phyloP scores from a whole-genome alignment of 768 basidiomycete species.

The Psilocybe subaeruginosa region DNA sequence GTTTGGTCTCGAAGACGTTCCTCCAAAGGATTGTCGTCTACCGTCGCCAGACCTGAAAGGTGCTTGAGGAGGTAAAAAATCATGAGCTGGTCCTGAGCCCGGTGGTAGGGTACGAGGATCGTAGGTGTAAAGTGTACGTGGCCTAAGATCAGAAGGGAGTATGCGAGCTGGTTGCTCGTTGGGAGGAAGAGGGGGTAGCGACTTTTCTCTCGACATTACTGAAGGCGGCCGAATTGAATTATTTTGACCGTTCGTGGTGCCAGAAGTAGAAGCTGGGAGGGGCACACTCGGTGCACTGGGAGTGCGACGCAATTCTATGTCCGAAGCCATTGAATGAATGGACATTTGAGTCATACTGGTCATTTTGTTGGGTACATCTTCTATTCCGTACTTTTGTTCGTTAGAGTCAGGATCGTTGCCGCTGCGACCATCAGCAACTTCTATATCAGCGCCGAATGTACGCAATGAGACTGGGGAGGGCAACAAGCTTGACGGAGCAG shows the following conservation, averaged over 20 bases:
- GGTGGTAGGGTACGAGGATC: constrained; percentile 55
- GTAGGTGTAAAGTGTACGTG: constrained; percentile 67
- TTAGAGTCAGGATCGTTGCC: constrained; percentile 47
- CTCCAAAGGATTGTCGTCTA: constrained; percentile 80
- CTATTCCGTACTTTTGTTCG: constrained; percentile 34
- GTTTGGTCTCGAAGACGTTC: constrained; percentile 60
- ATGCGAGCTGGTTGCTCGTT: constrained; percentile 44
- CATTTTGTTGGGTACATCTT: constrained; percentile 36
- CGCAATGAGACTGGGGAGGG: constrained; percentile 80
- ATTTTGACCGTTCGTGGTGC: constrained; percentile 21
- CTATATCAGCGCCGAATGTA: constrained; percentile 59
- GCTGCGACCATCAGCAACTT: constrained; percentile 39
- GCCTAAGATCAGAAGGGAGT: constrained; percentile 51
- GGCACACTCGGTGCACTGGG: constrained; percentile 31
- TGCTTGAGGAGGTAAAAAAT: constrained; percentile 63
- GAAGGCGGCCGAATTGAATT: constrained; percentile 16
- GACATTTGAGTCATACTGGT: constrained; percentile 34
- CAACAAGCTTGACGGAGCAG: constrained; percentile 73
- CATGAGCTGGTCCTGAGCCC: constrained; percentile 45
- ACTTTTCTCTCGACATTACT: constrained; percentile 62
- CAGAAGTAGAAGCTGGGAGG: constrained; percentile 28
- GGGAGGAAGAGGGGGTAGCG: constrained; percentile 78
- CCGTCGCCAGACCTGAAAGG: constrained; percentile 60
- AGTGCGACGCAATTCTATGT: constrained; percentile 58
- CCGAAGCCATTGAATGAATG: constrained; percentile 60